Evolutionary conservation across 2,329 filamentous ascomycete species (phyloP).

Genomic region (Paraconiothyrium brasiliense): DNA sequence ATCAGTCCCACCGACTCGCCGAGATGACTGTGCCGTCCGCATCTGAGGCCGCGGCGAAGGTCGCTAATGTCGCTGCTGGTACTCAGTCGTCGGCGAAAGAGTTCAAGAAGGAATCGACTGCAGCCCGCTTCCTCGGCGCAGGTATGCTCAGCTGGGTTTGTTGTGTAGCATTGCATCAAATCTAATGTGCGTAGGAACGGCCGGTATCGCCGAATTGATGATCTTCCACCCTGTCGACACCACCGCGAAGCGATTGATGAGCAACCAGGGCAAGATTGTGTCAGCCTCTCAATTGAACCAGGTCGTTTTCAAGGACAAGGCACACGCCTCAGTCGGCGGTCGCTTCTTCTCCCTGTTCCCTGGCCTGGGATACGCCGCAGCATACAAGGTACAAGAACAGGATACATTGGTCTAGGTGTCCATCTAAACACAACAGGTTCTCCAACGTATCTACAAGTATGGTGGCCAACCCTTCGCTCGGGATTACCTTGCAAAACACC

Average conservation of each 20-base stretch:
- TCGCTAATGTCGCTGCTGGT: constrained; percentile 38
- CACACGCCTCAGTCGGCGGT: constrained; percentile 70
- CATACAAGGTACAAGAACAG: constrained; percentile 77
- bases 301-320: constrained; percentile 94
- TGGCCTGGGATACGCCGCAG: constrained; percentile 94
- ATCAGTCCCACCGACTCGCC: not conserved
- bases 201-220: constrained; percentile 90
- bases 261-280: constrained; percentile 83
- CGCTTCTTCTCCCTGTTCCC: constrained; percentile 98
- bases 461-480: constrained; percentile 95
- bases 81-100: constrained; percentile 62
- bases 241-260: constrained; percentile 98
- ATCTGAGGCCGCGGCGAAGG: constrained; percentile 41
- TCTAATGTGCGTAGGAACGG: constrained; percentile 70
- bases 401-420: not conserved
- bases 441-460: constrained; percentile 98
- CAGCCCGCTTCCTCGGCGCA: constrained; percentile 88
- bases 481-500: constrained; percentile 83
- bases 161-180: not conserved
- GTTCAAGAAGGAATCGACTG: constrained; percentile 85
- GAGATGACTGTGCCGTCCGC: constrained; percentile 40
- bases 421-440: constrained; percentile 63
- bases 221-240: constrained; percentile 89
- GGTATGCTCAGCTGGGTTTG: constrained; percentile 64
- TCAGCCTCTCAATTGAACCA: constrained; percentile 75